Evolutionary conservation across 495 filamentous ascomycete genomes (phyloP).

Genomic region (Lepidopterella palustris): DNA sequence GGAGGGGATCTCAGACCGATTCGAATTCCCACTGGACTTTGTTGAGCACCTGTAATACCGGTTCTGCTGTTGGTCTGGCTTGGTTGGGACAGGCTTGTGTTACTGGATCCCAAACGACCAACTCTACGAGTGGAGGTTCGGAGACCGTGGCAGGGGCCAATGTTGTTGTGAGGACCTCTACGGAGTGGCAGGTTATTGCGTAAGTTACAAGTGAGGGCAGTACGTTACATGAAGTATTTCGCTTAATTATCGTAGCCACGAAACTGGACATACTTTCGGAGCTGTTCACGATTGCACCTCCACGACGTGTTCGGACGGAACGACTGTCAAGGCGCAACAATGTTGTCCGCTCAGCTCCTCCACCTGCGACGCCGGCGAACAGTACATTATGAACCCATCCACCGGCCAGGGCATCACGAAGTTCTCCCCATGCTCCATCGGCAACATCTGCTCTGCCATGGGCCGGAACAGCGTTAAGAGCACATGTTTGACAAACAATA

Average conservation of each 20-base stretch:
- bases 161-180: constrained; percentile 75
- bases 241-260: constrained; percentile 47
- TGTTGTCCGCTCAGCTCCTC: constrained; percentile 74
- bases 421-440: constrained; percentile 84
- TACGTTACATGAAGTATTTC: not conserved
- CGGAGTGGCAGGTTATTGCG: constrained; percentile 94
- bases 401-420: constrained; percentile 61
- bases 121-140: constrained; percentile 42
- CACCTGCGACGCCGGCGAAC: constrained; percentile 66
- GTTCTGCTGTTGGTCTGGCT: constrained; percentile 80
- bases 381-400: constrained; percentile 94
- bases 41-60: constrained; percentile 77
- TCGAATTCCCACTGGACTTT: constrained; percentile 90
- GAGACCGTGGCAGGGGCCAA: constrained; percentile 79
- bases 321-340: constrained; percentile 60
- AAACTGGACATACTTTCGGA: constrained; percentile 91
- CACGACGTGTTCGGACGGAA: constrained; percentile 55
- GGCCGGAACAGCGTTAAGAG: constrained; percentile 70
- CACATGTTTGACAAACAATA: constrained; percentile 72
- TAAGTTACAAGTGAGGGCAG: constrained; percentile 21
- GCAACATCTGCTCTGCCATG: constrained; percentile 92
- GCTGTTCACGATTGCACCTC: constrained; percentile 87
- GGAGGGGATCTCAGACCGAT: constrained; percentile 70
- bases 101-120: constrained; percentile 36
- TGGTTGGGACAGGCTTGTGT: constrained; percentile 90